These are phyloP conservation scores for Nicotiana knightiana DNA, from an alignment of 257 asterid genomes.

Conservation along the genomic window DNA sequence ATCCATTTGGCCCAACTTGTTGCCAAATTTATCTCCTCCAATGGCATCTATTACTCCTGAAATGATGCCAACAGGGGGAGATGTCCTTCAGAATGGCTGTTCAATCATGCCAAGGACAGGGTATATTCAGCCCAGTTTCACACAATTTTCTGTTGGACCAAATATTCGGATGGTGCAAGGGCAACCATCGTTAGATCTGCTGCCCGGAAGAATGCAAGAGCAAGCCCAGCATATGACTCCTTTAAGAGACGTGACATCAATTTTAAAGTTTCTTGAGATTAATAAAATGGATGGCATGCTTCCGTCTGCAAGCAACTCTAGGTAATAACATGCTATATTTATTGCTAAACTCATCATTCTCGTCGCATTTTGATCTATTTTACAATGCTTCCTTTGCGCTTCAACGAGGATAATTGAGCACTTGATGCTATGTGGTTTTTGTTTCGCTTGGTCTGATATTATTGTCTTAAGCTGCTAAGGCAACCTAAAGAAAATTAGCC, in stretches of 20 bases:
- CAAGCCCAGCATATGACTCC: not conserved
- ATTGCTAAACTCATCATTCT: not conserved
- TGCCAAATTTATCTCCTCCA: conserved; percentile 8
- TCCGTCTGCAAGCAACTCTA: conserved; percentile 24
- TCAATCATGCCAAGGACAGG: too few species aligned
- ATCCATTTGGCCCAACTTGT: not conserved
- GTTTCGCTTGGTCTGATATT: not conserved
- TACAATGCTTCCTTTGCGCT: not conserved
- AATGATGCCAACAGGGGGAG: too few species aligned
- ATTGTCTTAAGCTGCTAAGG: not conserved
- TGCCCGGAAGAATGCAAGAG: too few species aligned
- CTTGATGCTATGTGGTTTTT: not conserved
- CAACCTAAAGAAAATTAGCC: not conserved
- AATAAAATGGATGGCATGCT: conserved; percentile 16
- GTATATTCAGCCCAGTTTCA: too few species aligned
- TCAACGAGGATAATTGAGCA: not conserved
- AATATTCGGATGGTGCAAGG: too few species aligned
- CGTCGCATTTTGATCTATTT: not conserved
- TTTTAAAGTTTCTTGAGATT: conserved; percentile 4
- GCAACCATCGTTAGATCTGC: too few species aligned
- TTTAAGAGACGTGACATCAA: conserved; percentile 7
- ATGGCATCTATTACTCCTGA: too few species aligned
- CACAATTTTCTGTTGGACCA: too few species aligned
- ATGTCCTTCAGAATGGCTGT: too few species aligned
- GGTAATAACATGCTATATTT: conserved; percentile 21